phyloP scores from a whole-genome alignment of 2,329 filamentous ascomycete genomes.

The Dissoconium aciculare region DNA sequence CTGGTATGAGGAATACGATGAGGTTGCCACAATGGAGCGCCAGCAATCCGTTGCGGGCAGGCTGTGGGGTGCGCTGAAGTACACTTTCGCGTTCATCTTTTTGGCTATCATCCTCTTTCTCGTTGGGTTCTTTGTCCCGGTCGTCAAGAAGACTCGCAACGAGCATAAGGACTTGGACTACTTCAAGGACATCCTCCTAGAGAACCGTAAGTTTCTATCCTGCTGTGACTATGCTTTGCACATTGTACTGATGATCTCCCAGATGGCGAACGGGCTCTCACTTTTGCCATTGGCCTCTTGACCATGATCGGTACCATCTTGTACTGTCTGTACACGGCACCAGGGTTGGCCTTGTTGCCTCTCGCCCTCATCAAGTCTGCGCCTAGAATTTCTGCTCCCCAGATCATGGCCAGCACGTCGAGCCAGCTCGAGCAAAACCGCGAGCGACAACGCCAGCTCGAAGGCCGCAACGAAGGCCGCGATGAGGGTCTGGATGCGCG shows the following conservation, averaged over 20 bases:
- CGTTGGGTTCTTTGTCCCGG: conserved; percentile 84
- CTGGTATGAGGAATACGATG: conserved; percentile 94
- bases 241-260: conserved; percentile 7
- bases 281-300: conserved; percentile 77
- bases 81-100: conserved; percentile 70
- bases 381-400: conserved; percentile 68
- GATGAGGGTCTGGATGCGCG: conserved; percentile 63
- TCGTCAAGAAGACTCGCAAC: conserved; percentile 49
- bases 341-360: conserved; percentile 76
- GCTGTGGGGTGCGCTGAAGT: conserved; percentile 75
- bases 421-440: conserved; percentile 74
- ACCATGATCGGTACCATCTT: conserved; percentile 74
- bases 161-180: conserved; percentile 73
- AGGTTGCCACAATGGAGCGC: conserved; percentile 69
- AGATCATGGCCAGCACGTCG: conserved; percentile 60
- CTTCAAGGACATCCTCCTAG: conserved; percentile 68
- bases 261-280: conserved; percentile 81
- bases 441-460: conserved; percentile 81
- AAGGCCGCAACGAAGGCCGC: conserved; percentile 67
- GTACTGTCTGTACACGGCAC: conserved; percentile 77
- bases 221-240: conserved; percentile 4
- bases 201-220: conserved; percentile 49
- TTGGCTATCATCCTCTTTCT: conserved; percentile 74
- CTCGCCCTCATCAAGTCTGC: conserved; percentile 85
- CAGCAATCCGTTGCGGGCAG: conserved; percentile 55